Conservation (phyloP, 352 stramenopile species). For the Stramenopiles sp. region DNA sequence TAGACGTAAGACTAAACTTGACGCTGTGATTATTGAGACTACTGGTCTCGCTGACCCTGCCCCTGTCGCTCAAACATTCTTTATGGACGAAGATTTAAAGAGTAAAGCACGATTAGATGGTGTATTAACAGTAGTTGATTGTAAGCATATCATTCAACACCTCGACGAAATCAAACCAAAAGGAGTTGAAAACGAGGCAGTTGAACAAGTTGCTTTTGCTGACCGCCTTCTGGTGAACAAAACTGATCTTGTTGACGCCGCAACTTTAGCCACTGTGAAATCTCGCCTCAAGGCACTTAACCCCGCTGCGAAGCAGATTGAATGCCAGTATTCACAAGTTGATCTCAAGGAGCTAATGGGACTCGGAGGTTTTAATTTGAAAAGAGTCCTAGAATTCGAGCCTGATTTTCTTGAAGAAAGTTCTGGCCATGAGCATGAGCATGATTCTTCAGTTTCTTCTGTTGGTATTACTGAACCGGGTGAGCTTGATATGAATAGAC, state of each 20-base stretch:
- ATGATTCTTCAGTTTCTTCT: no score
- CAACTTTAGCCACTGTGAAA: slow-evolving; percentile 20
- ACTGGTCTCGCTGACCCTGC: slow-evolving; percentile 67
- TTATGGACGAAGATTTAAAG: slow-evolving; percentile 10
- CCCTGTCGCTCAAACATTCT: slow-evolving; percentile 27
- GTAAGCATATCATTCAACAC: slow-evolving; percentile 22
- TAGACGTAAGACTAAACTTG: slow-evolving; percentile 27
- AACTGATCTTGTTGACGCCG: slow-evolving; percentile 27
- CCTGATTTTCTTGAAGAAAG: no score
- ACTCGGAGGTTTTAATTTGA: no score
- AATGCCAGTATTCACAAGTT: background rate
- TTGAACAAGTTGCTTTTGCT: slow-evolving; percentile 53
- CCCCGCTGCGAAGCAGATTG: slow-evolving; percentile 35
- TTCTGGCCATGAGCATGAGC: no score
- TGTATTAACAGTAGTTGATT: slow-evolving; percentile 56
- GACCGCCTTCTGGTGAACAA: slow-evolving; percentile 77
- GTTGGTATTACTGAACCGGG: no score
- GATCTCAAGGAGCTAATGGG: slow-evolving; percentile 18
- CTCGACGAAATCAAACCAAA: no score
- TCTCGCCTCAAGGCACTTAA: slow-evolving; percentile 22
- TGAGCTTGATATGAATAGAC: no score
- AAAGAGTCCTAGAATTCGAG: no score
- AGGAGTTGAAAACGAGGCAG: slow-evolving; percentile 24
- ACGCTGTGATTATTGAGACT: slow-evolving; percentile 72
- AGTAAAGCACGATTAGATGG: slow-evolving; percentile 44